Conservation (phyloP, 169 alveolate species). For the Plasmodium yoelii region DNA sequence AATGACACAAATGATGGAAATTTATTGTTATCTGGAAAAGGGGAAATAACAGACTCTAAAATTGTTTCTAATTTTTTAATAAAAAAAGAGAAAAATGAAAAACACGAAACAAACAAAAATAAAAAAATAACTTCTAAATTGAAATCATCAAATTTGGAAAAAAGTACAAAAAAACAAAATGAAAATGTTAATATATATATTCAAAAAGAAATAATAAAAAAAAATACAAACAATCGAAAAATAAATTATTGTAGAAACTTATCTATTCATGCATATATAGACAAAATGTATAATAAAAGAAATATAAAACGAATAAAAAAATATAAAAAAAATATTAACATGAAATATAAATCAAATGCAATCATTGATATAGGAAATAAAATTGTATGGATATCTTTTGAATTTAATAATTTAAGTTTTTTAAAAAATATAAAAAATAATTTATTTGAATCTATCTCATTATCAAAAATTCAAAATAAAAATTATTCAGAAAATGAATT, state of each 20-base stretch:
- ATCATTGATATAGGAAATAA: constrained; percentile 55
- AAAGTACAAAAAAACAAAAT: constrained; percentile 1
- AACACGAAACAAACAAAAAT: not conserved
- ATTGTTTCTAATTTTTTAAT: not conserved
- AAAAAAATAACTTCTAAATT: too few relatives aligned
- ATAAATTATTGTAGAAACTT: constrained; percentile 5
- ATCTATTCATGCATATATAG: constrained; percentile 15
- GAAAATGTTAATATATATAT: constrained; percentile 36
- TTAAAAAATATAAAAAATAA: constrained; percentile 25
- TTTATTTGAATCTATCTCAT: not conserved
- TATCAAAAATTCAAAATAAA: constrained; percentile 6
- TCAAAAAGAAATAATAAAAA: constrained; percentile 13
- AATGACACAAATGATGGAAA: too few relatives aligned
- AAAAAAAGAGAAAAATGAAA: constrained; percentile 1
- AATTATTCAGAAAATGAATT: constrained; percentile 23
- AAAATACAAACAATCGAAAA: not conserved
- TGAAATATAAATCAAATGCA: constrained; percentile 68
- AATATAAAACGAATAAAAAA: not conserved
- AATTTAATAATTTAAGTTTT: constrained; percentile 45
- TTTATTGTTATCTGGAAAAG: too few relatives aligned
- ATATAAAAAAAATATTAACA: not conserved
- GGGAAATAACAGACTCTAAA: not conserved
- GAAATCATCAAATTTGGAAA: not conserved
- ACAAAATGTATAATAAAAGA: constrained; percentile 14
- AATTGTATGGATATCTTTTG: constrained; percentile 68